Evolutionary conservation across 2,329 filamentous ascomycete species (phyloP), one percentile per base, ranked within the genome.

Genomic region (Colletotrichum sp.): DNA sequence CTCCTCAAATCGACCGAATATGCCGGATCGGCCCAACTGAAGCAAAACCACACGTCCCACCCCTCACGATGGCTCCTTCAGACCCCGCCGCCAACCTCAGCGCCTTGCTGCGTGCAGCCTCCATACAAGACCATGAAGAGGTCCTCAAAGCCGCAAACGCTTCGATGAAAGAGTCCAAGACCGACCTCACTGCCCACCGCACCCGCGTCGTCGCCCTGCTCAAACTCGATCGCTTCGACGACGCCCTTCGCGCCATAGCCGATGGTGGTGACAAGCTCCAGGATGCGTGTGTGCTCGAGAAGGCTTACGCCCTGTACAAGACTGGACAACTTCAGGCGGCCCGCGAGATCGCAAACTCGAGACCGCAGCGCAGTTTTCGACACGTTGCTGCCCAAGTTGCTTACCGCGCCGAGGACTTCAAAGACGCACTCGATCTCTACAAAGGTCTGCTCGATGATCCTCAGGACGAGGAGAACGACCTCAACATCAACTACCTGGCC

Each of bases 241-340:
- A 97, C 83, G 94, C 94, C 61, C 87, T 95, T 64, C 91, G 91
- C 75, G 90, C 91, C 71, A 90, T 96, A 75, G 90, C 92, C 75
- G 91, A 92, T 44, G 92, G 88, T 22, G 92, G 92, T 65, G 87
- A 90, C 74, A 87, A 86, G 78, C 85, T 96, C 73, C 91, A 93
- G 81, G 86, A 90, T 52, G 85, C 85, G 73, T 94, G 93, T 78
- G 81, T 85, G 19, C 88, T 96, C 59, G 95, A 96, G 83, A 93
- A 93, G 82, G 91, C 94, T 3, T 98, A 98, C 86, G 93, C 94
- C n/a, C 89, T 96, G 25, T 98, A 97, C 86, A 97, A 96, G 86
- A 90, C 91, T 1, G 94, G 94, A 28, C 89, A 92, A 78, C 89
- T 95, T 2, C 86, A 89, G 25, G 92, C 93, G 72, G 94, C 95